Conservation (phyloP, 2,329 filamentous ascomycete genomes). For the Hirsutella minnesotensis region DNA sequence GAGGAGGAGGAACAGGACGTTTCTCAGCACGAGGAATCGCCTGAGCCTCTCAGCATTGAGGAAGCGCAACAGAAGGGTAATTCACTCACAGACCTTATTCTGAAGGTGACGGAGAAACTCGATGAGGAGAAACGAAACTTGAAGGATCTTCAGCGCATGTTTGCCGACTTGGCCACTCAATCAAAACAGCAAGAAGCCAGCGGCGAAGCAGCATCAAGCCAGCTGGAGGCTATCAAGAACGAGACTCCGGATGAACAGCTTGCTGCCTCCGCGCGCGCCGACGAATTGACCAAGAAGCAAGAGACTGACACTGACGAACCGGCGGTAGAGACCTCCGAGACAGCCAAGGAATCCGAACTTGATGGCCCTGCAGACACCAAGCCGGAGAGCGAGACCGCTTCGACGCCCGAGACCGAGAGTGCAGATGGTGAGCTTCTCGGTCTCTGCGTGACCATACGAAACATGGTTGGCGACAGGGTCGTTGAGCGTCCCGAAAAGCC, state of each 20-base stretch:
- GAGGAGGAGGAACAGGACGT: conserved; percentile 6
- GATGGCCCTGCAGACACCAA: too few relatives aligned
- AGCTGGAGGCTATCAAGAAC: neutral
- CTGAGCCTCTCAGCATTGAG: neutral
- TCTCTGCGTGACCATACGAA: conserved; percentile 61
- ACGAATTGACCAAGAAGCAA: neutral
- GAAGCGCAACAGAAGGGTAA: conserved; percentile 6
- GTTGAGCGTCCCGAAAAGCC: conserved; percentile 47
- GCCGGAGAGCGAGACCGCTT: too few relatives aligned
- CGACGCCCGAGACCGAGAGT: neutral
- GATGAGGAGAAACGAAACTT: conserved; percentile 29
- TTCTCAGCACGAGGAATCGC: neutral
- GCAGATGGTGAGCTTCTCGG: conserved; percentile 40
- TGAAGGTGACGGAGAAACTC: conserved; percentile 35
- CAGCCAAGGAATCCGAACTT: too few relatives aligned
- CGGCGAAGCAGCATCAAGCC: neutral
- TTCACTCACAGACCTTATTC: conserved; percentile 36
- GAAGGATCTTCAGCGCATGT: conserved; percentile 37
- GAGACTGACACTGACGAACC: too few relatives aligned
- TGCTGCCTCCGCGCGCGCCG: neutral
- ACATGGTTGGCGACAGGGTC: conserved; percentile 55
- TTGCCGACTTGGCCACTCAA: conserved; percentile 34
- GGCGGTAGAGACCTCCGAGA: too few relatives aligned
- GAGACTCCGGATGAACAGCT: neutral
- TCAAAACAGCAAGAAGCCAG: conserved; percentile 11